A percentile compares a stretch with the other conserved stretches of the same genome.
These are phyloP conservation scores for Eragrostis tef DNA, from an alignment of 202 grass and related monocot species.

Conservation along the genomic window DNA sequence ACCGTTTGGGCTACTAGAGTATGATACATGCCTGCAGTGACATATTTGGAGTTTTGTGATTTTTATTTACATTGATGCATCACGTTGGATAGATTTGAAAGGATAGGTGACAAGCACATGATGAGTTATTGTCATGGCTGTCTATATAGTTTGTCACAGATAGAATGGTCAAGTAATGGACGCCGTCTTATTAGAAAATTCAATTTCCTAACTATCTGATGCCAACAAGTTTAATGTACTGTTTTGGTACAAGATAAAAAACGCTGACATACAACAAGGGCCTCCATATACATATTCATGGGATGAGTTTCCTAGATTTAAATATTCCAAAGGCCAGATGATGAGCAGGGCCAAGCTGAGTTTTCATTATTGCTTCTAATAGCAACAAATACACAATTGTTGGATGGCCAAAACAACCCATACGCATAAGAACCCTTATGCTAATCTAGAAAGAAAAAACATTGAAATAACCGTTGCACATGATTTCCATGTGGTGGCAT, in stretches of 20 bases:
- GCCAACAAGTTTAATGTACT: neutral
- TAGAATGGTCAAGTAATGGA: conserved; percentile 37
- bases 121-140: conserved; percentile 3
- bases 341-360: neutral
- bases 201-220: neutral
- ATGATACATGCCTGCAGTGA: conserved; percentile 13
- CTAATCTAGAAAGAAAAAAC: neutral
- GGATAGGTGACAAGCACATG: conserved; percentile 3
- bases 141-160: neutral
- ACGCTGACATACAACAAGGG: neutral
- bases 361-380: neutral
- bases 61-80: neutral
- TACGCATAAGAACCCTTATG: neutral
- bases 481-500: conserved; percentile 14
- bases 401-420: conserved; percentile 18
- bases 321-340: neutral
- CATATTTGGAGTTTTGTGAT: conserved; percentile 34
- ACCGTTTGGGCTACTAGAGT: neutral
- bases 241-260: neutral
- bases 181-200: neutral
- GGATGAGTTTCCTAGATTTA: neutral
- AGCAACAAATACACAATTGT: conserved; percentile 36
- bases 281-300: neutral
- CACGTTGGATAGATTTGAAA: conserved; percentile 16
- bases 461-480: conserved; percentile 1